A percentile compares a stretch with the other conserved stretches of the same genome.
Conservation (phyloP, 768 basidiomycete genomes). For the Russula griseocarnosa region DNA sequence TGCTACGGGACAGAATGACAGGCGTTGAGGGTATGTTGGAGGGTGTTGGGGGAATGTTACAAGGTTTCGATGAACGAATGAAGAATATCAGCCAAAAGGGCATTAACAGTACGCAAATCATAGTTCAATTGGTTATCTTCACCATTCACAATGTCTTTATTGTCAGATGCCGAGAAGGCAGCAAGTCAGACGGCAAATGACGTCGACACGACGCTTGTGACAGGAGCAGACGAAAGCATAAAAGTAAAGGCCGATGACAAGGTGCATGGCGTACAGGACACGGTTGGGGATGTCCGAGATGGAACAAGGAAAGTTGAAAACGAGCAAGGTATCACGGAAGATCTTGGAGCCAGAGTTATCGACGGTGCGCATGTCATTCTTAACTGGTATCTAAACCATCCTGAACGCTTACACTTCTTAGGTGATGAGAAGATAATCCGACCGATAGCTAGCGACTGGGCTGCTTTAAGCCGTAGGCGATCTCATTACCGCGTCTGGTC, state of each 20-base stretch:
- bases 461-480: neutral
- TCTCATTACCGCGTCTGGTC: neutral
- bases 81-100: neutral
- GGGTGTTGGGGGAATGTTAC: neutral
- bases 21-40: neutral
- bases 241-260: too few species aligned
- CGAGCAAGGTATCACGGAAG: neutral
- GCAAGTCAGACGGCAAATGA: neutral
- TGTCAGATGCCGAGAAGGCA: neutral
- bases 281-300: neutral
- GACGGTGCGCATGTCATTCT: conserved; percentile 1
- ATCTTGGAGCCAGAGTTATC: neutral
- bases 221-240: too few species aligned
- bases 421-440: neutral
- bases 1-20: neutral
- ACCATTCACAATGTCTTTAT: neutral
- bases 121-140: neutral
- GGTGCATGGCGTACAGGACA: too few species aligned
- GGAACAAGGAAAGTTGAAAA: neutral
- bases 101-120: neutral
- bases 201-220: neutral
- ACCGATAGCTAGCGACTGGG: neutral
- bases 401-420: neutral
- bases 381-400: neutral
- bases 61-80: neutral